Base-by-base conservation (phyloP, 805 yeast genomes). In the Yamadazyma sp. region DNA sequence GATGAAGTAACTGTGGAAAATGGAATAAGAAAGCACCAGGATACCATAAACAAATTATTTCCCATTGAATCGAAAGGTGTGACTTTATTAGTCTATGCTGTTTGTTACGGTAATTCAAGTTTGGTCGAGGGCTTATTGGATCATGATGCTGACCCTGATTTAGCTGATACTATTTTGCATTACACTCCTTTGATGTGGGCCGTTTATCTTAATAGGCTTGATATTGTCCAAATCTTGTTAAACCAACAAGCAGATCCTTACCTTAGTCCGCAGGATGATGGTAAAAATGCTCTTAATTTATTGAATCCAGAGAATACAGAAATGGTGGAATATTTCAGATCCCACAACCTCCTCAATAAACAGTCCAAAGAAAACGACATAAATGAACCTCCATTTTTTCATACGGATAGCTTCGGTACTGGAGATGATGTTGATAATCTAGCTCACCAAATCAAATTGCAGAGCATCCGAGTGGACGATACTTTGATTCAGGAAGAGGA, bases 181-280 rank as follows among this genome's bases (percentile, higher is more conserved):
- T 80, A 77, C 57, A 74, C 87, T 0, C 87, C 96, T 8, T 58
- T 85, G 30, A 86, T 85, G 93, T 87, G 95, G 95, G 90, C 95
- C 0, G 77, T 86, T 3, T 74, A 80, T 48, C 69, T 81, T 47
- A 74, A 78, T 37, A 76, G 77, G 37, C 57, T 73, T 41, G 69
- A 71, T 9, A 69, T 82, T 30, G 80, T 77, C 11, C 73, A 76
- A 32, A 60, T 72, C 38, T 61, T 87, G 41, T 58, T 88, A 37
- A 75, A 77, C 28, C 69, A 70, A 40, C 84, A 82, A 24, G 91
- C 90, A 0, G 83, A 81, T 42, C 78, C 80, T 1, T 67, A 72
- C 27, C 60, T 73, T 32, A 12, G 48, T 9, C 58, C 60, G 5
- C 39, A 46, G 18, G 52, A 52, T 22, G 54, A 50, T 38, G 66